Conservation (phyloP, 2,329 filamentous ascomycete genomes). For the Xylariomycetidae sp. region DNA sequence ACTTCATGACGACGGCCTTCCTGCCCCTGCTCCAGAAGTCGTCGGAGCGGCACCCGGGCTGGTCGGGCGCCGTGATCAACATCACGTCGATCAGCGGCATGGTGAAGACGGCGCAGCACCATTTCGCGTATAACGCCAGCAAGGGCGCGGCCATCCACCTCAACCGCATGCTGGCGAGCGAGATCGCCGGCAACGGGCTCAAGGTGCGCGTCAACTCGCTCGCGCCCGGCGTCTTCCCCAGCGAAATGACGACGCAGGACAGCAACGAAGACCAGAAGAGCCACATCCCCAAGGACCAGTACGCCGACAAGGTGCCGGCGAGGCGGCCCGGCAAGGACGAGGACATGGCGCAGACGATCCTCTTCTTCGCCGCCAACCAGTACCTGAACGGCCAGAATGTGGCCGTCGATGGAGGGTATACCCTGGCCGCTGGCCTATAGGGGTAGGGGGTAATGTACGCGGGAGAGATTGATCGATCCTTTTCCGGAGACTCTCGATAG, state of each 20-base stretch:
- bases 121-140: constrained; percentile 59
- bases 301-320: constrained; percentile 58
- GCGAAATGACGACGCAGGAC: constrained; percentile 62
- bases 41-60: constrained; percentile 37
- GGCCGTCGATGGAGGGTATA: constrained; percentile 41
- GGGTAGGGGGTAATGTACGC: too few species aligned
- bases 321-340: constrained; percentile 63
- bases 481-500: too few species aligned
- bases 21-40: constrained; percentile 56
- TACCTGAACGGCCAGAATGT: constrained; percentile 40
- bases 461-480: too few species aligned
- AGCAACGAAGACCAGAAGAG: constrained; percentile 52
- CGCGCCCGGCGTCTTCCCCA: constrained; percentile 66
- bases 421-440: constrained; percentile 33
- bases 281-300: constrained; percentile 51
- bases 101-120: constrained; percentile 58
- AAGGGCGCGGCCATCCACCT: constrained; percentile 64
- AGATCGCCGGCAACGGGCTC: constrained; percentile 53
- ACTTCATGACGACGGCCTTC: constrained; percentile 60
- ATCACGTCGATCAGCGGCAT: constrained; percentile 65
- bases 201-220: constrained; percentile 68
- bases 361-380: constrained; percentile 46
- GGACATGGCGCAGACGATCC: constrained; percentile 64
- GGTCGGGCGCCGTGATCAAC: constrained; percentile 60
- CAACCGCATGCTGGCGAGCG: constrained; percentile 58